Percentiles rank a stretch among this genome's conserved stretches.
These are phyloP conservation scores for Pyrus betulifolia DNA, from an alignment of 306 rosid genomes.

Conservation along the genomic window DNA sequence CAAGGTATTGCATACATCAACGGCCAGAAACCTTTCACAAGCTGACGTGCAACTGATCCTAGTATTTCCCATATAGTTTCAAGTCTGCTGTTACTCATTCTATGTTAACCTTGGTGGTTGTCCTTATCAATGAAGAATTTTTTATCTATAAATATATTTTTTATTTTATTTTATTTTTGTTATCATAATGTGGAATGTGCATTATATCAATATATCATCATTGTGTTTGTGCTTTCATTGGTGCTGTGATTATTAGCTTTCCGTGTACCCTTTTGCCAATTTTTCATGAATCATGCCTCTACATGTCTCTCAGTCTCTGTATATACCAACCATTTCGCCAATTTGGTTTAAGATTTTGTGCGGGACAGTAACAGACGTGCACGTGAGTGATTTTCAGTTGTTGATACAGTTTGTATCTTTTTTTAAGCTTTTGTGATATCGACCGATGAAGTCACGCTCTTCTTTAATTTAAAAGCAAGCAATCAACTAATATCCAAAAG, in stretches of 20 bases:
- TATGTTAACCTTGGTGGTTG: not conserved
- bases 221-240: not conserved
- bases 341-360: not conserved
- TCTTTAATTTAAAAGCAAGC: not conserved
- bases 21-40: not conserved
- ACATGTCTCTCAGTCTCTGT: not conserved
- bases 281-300: not conserved
- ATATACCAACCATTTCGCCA: not conserved
- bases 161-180: not conserved
- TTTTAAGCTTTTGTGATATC: not conserved
- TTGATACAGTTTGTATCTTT: not conserved
- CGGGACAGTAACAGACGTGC: accelerated
- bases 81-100: not conserved
- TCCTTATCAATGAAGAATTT: not conserved
- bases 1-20: not conserved
- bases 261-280: not conserved
- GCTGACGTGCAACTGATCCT: not conserved
- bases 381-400: not conserved
- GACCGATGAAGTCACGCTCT: not conserved
- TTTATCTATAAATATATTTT: not conserved
- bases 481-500: not conserved
- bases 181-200: not conserved
- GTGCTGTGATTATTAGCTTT: not conserved
- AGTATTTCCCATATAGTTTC: not conserved
- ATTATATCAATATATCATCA: not conserved